Percentiles rank a stretch among this genome's conserved stretches.
These are phyloP conservation scores for Saturnispora bothae DNA, from an alignment of 805 yeast genomes.

Conservation along the genomic window DNA sequence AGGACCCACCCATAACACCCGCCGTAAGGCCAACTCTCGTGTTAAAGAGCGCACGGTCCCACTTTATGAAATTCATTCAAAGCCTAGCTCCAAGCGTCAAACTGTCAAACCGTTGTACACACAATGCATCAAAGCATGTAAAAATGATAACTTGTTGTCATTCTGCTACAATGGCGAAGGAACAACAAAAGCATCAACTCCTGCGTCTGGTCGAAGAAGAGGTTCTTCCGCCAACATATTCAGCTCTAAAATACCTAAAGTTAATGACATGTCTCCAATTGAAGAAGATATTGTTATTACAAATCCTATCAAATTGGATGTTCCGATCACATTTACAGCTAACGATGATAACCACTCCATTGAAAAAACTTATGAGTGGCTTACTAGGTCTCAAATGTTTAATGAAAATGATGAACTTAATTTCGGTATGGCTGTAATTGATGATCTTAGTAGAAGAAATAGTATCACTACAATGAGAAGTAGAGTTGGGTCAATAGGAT, in stretches of 20 bases:
- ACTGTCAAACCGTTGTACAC: conserved; percentile 34
- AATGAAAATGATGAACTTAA: conserved; percentile 4
- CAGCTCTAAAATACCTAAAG: conserved; percentile 14
- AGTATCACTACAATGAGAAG: conserved; percentile 7
- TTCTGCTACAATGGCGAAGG: conserved; percentile 36
- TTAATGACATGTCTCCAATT: conserved; percentile 12
- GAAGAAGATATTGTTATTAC: conserved; percentile 25
- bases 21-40: conserved; percentile 27
- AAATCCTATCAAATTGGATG: conserved; percentile 28
- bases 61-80: conserved; percentile 55
- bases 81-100: conserved; percentile 13
- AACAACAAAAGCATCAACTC: neutral
- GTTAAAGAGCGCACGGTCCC: conserved; percentile 44
- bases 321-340: conserved; percentile 26
- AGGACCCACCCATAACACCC: too few species aligned
- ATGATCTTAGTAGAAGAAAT: conserved; percentile 6
- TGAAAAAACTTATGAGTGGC: conserved; percentile 7
- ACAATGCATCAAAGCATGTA: conserved; percentile 46
- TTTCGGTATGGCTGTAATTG: conserved; percentile 8
- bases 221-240: neutral
- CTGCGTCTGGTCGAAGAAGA: neutral
- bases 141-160: conserved; percentile 51
- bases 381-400: conserved; percentile 1
- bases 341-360: conserved; percentile 16
- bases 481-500: conserved; percentile 6